These are phyloP conservation scores for Saturnispora bothae DNA, from an alignment of 805 yeast species.

Conservation along the genomic window DNA sequence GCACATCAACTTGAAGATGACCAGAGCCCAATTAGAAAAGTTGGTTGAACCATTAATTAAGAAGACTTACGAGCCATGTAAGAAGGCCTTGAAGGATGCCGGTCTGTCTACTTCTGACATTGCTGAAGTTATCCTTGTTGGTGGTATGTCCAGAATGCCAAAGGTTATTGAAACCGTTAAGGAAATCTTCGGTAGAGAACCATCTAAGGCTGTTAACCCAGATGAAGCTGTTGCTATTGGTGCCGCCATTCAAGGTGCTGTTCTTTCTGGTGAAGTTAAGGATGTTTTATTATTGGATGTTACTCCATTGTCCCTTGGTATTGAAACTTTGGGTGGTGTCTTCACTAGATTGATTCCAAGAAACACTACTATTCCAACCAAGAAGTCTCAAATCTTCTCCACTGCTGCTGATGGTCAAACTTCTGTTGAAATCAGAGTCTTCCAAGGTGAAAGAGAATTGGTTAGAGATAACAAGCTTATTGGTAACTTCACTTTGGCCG, in stretches of 20 bases:
- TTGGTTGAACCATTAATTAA: constrained; percentile 58
- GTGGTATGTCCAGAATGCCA: constrained; percentile 91
- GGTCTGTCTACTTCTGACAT: constrained; percentile 53
- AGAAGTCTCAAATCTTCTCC: constrained; percentile 92
- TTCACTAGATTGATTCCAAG: constrained; percentile 85
- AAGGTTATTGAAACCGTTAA: constrained; percentile 56
- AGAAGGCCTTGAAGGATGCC: constrained; percentile 67
- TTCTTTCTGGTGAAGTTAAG: constrained; percentile 70
- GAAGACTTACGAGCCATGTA: constrained; percentile 62
- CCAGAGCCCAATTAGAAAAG: constrained; percentile 58
- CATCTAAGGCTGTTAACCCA: constrained; percentile 71
- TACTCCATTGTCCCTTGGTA: constrained; percentile 85
- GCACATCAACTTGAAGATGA: constrained; percentile 38
- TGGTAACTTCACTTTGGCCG: constrained; percentile 92
- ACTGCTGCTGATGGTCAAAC: constrained; percentile 96
- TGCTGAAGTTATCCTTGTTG: constrained; percentile 69
- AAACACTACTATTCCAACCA: constrained; percentile 94
- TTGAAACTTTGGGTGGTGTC: constrained; percentile 97
- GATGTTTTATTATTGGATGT: constrained; percentile 73
- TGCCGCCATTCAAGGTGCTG: constrained; percentile 86
- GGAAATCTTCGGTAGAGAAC: constrained; percentile 48
- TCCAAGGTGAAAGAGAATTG: constrained; percentile 99
- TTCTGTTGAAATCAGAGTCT: constrained; percentile 92
- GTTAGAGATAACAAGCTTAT: constrained; percentile 95
- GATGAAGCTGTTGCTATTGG: constrained; percentile 90